phyloP scores from a whole-genome alignment of 2,329 filamentous ascomycete species.

The Pseudogymnoascus sp. region DNA sequence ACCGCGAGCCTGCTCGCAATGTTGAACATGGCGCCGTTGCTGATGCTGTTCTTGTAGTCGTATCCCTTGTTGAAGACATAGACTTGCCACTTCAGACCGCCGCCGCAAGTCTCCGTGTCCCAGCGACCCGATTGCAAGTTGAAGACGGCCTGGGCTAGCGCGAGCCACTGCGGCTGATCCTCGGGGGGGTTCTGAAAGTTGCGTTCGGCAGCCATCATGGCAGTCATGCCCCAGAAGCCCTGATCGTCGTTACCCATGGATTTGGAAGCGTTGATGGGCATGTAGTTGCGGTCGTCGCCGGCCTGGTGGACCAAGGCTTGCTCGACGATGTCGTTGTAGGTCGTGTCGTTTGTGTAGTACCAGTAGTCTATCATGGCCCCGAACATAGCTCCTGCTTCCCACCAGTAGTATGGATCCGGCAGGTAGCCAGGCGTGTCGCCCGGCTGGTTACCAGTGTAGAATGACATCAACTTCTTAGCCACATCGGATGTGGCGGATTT shows the following conservation, averaged over 20 bases:
- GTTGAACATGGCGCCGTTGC: constrained; percentile 51
- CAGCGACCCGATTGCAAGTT: constrained; percentile 65
- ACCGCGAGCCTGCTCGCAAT: constrained; percentile 57
- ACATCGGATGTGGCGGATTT: neutral
- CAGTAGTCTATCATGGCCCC: constrained; percentile 48
- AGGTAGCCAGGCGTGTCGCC: constrained; percentile 42
- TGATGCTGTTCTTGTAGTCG: constrained; percentile 61
- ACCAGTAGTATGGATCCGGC: constrained; percentile 44
- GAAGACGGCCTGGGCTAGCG: constrained; percentile 68
- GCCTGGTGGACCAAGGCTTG: constrained; percentile 50
- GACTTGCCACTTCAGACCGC: constrained; percentile 74
- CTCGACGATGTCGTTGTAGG: constrained; percentile 46
- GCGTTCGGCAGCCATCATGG: constrained; percentile 60
- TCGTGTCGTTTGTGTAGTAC: constrained; percentile 48
- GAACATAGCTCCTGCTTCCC: constrained; percentile 50
- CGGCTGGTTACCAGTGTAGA: constrained; percentile 38
- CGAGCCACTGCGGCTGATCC: constrained; percentile 54
- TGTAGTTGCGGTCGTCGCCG: constrained; percentile 45
- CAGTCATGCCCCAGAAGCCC: constrained; percentile 60
- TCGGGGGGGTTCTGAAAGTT: constrained; percentile 47
- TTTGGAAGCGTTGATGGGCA: constrained; percentile 45
- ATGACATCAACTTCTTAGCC: constrained; percentile 20
- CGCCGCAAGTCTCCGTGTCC: constrained; percentile 58
- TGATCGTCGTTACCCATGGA: constrained; percentile 66
- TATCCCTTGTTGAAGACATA: constrained; percentile 72